A percentile compares a stretch with the other conserved stretches of the same genome.
Evolutionary conservation across 1,284 basidiomycete genomes (phyloP).

Genomic region (Peniophora sp.): DNA sequence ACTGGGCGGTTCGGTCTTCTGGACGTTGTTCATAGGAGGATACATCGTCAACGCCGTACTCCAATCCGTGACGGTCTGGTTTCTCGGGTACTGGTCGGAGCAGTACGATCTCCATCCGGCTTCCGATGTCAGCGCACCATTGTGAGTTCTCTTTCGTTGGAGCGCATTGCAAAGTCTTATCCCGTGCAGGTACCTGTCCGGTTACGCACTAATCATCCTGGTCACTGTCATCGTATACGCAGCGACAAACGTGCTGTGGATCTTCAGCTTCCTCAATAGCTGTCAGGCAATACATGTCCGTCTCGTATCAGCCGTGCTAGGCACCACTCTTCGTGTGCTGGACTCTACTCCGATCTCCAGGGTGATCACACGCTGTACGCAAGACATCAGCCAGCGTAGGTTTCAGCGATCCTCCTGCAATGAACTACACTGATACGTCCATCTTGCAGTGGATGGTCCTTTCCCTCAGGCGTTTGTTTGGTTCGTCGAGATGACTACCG

Average conservation of each 20-base stretch:
- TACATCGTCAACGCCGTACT: conserved; percentile 13
- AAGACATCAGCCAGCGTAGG: conserved; percentile 39
- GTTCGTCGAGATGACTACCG: conserved; percentile 20
- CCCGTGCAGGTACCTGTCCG: conserved; percentile 29
- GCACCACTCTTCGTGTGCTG: conserved; percentile 49
- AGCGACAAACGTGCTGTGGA: conserved; percentile 22
- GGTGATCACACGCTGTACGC: conserved; percentile 51
- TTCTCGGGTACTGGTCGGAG: conserved; percentile 36
- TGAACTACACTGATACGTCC: not conserved
- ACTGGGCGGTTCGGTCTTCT: conserved; percentile 28
- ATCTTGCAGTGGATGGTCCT: conserved; percentile 23
- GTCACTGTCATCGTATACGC: conserved; percentile 19
- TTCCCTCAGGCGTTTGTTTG: conserved; percentile 16
- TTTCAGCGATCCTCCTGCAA: not conserved
- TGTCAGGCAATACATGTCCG: conserved; percentile 47
- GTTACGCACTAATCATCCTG: conserved; percentile 32
- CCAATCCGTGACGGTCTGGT: conserved; percentile 29
- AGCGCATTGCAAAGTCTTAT: not conserved
- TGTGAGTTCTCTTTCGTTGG: conserved; percentile 14
- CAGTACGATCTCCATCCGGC: conserved; percentile 29
- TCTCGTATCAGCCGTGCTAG: conserved; percentile 48
- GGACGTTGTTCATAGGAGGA: conserved; percentile 19
- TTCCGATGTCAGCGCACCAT: conserved; percentile 20
- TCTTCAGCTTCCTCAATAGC: conserved; percentile 38
- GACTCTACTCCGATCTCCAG: conserved; percentile 52